A percentile compares a stretch with the other conserved stretches of the same genome.
Evolutionary conservation across 2,329 filamentous ascomycete species (phyloP).

Genomic region (Neurospora sp.): DNA sequence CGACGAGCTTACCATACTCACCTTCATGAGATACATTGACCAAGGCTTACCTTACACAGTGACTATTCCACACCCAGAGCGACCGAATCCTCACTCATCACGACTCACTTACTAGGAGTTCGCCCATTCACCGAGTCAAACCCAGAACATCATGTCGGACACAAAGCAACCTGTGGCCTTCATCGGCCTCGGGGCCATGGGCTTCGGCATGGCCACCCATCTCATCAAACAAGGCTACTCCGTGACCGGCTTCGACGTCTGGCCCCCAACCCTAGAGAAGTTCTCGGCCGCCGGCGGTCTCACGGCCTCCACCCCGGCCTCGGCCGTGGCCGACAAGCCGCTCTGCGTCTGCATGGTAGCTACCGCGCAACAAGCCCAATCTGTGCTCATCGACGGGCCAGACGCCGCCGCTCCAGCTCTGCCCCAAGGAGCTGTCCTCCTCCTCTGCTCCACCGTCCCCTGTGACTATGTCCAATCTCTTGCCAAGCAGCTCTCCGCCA

Average conservation of each 20-base stretch:
- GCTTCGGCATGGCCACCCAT: constrained; percentile 71
- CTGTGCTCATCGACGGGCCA: constrained; percentile 51
- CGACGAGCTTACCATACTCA: neutral
- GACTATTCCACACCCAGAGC: neutral
- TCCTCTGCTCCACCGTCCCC: constrained; percentile 63
- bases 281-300: constrained; percentile 55
- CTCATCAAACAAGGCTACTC: constrained; percentile 56
- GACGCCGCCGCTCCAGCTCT: constrained; percentile 39
- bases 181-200: constrained; percentile 72
- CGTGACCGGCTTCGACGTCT: constrained; percentile 66
- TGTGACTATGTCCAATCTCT: constrained; percentile 56
- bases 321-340: constrained; percentile 48
- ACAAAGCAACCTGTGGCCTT: constrained; percentile 44
- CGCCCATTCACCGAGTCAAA: neutral
- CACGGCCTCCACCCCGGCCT: constrained; percentile 48
- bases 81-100: neutral
- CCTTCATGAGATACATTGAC: neutral
- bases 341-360: constrained; percentile 70
- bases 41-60: neutral
- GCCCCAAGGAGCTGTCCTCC: constrained; percentile 47
- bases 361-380: constrained; percentile 58
- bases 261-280: constrained; percentile 53
- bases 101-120: neutral
- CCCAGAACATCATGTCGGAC: constrained; percentile 17
- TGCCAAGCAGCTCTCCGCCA: constrained; percentile 41